Conservation (phyloP, 1,284 basidiomycete species). For the Coniophora puteana region DNA sequence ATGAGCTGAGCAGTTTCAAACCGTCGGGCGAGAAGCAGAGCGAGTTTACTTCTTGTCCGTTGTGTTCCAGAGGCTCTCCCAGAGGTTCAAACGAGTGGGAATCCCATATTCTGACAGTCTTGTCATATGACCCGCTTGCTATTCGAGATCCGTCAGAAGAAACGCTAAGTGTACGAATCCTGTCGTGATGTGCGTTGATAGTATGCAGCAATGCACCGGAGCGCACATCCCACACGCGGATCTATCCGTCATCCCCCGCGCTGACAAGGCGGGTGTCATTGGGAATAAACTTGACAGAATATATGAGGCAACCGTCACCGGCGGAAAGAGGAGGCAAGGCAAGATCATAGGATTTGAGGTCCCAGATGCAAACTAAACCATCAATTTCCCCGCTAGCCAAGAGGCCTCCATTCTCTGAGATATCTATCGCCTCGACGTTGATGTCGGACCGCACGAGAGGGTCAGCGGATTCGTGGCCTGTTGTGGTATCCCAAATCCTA, state of each 20-base stretch:
- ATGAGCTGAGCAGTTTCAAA: background rate
- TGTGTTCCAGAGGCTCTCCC: no score
- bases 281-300: constrained; percentile 8
- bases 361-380: constrained; percentile 5
- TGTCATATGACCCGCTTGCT: constrained; percentile 7
- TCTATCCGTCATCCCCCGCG: constrained; percentile 1
- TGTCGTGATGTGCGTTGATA: constrained; percentile 1
- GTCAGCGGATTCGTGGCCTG: background rate
- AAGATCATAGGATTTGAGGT: no score
- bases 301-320: constrained; percentile 8
- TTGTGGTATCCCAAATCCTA: background rate
- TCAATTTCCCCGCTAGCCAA: constrained; percentile 4
- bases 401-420: constrained; percentile 3
- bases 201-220: no score
- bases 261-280: no score
- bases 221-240: constrained; percentile 6
- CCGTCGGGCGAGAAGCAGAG: constrained; percentile 7
- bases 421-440: constrained; percentile 2
- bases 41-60: constrained; percentile 1
- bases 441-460: constrained; percentile 2
- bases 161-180: constrained; percentile 1
- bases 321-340: constrained; percentile 5
- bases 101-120: constrained; percentile 14
- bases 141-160: constrained; percentile 7
- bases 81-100: constrained; percentile 8